Evolutionary conservation across 345 rosid genomes (phyloP), one percentile per base, ranked within the genome.

Genomic region (Gossypium raimondii): DNA sequence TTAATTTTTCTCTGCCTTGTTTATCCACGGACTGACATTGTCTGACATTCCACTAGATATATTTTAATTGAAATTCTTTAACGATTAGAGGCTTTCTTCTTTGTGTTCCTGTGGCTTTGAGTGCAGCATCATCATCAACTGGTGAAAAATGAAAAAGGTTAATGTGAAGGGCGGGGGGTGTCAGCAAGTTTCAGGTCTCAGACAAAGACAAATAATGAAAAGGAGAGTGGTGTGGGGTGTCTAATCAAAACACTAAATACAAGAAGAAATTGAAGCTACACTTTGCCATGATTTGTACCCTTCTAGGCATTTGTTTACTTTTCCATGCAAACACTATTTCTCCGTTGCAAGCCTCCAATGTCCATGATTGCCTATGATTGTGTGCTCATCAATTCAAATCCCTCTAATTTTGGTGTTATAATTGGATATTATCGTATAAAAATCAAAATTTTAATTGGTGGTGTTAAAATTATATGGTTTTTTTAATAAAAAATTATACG

Each of bases 21-120:
- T 80, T 77, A 75, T 80, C 84, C 53, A 53, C 27, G 45, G 66
- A 25, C 87, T 84, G 85, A 65, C 76, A 67, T 8, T 52, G 0
- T 73, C 87, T 84, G 86, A 86, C 85, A 87, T 83, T 83, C 85
- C 86, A 77, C 85, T 80, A 81, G 81, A 87, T 83, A 73, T 81
- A 10, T 53, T 67, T 66, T 58, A 72, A 52, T 65, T 73, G 41
- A 34, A 34, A 34, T 34, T 34, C 63, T 34, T 55, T 12, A 18
- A 11, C 64, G 64, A 71, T 41, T 6, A 24, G 13, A 34, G 41
- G 41, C 41, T 34, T 34, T 34, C 18, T 14, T 51, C 73, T 73
- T 78, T 79, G 72, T 44, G 75, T 67, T 34, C 20, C 74, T 67
- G 70, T 44, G 20, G 24, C 16, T 34, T 34, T 34, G 41, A 34